These are phyloP conservation scores for Coemansia sp. DNA, from an alignment of 192 early-diverging fungal genomes.

Conservation along the genomic window DNA sequence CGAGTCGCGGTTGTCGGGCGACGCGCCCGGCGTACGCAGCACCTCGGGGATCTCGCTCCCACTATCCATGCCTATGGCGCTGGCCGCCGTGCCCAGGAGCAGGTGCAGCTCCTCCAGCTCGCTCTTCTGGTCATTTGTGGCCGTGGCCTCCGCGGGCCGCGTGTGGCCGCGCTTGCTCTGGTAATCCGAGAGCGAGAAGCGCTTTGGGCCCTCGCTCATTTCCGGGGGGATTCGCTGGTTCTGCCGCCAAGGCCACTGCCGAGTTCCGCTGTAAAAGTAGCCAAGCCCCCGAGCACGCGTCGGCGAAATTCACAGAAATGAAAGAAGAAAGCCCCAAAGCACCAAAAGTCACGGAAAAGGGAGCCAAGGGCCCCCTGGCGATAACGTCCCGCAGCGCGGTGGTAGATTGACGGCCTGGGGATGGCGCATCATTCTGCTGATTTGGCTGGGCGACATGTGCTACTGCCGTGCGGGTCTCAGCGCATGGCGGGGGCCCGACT, in stretches of 20 bases:
- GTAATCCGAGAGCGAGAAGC: conserved; percentile 48
- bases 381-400: no score
- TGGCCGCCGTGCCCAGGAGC: conserved; percentile 33
- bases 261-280: background rate
- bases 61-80: background rate
- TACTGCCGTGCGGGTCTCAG: no score
- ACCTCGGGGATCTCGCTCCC: conserved; percentile 4
- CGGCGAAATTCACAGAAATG: no score
- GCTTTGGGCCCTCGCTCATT: conserved; percentile 47
- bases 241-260: background rate
- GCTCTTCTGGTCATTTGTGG: conserved; percentile 22
- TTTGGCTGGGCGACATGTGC: no score
- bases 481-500: no score
- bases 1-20: conserved; percentile 15
- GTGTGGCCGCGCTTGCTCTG: conserved; percentile 39
- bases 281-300: no score
- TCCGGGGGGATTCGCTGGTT: background rate
- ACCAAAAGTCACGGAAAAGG: no score
- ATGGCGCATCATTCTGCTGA: no score
- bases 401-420: no score
- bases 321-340: no score
- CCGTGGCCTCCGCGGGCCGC: conserved; percentile 17
- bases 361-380: no score
- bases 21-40: conserved; percentile 40
- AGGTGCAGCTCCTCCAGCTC: conserved; percentile 51